phyloP scores from a whole-genome alignment of 108 stramenopile genomes.

The Fragilaria crotonensis region DNA sequence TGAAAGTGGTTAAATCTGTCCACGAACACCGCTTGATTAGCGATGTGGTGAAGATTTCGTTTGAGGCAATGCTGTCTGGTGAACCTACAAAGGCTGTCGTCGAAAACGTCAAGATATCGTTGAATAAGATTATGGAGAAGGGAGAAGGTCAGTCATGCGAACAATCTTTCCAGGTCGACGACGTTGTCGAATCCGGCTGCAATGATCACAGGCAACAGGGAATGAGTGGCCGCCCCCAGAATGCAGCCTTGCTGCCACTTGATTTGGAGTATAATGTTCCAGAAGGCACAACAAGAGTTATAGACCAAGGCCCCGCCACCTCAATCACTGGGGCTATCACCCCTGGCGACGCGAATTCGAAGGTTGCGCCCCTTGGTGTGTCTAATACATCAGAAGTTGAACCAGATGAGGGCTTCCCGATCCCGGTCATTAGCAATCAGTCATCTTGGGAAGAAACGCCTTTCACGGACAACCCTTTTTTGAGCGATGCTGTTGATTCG shows the following conservation, averaged over 20 bases:
- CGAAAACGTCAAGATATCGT: not conserved
- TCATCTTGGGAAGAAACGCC: not conserved
- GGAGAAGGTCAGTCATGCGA: not conserved
- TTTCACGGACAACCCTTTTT: not conserved
- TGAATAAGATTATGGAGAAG: not conserved
- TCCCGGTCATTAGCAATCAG: not conserved
- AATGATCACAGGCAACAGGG: too few species aligned
- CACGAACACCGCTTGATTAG: constrained; percentile 19
- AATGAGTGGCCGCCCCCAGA: too few species aligned
- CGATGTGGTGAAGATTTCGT: constrained; percentile 1
- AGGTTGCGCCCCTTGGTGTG: not conserved
- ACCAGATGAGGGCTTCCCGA: not conserved
- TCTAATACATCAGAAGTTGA: not conserved
- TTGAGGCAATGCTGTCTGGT: not conserved
- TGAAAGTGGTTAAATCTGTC: constrained; percentile 10
- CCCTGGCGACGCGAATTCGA: not conserved
- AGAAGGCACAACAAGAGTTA: not conserved
- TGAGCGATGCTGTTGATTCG: not conserved
- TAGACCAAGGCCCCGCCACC: not conserved
- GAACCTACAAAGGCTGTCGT: not conserved
- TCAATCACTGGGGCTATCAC: not conserved
- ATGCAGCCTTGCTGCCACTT: not conserved
- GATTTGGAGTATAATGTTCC: too few species aligned
- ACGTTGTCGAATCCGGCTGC: too few species aligned
- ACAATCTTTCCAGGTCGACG: not conserved